phyloP scores from a whole-genome alignment of 2,329 filamentous ascomycete genomes.

The Davidsoniella neocaledoniae region DNA sequence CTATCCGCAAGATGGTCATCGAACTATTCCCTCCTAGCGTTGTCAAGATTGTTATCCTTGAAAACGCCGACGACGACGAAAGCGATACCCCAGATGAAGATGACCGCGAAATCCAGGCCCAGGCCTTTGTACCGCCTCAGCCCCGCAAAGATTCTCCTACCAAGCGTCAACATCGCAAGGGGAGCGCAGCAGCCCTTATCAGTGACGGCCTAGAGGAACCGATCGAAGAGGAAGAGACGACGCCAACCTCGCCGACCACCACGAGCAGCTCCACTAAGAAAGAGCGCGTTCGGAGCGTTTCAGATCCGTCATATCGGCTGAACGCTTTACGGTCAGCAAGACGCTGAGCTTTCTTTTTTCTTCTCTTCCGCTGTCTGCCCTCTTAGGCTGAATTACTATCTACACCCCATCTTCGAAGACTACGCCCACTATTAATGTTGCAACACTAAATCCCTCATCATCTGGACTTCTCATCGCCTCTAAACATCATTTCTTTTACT shows the following conservation, averaged over 20 bases:
- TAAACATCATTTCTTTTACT: too few relatives aligned
- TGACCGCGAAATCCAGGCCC: conserved; percentile 17
- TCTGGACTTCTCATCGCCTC: too few relatives aligned
- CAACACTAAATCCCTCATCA: too few relatives aligned
- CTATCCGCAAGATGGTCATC: conserved; percentile 74
- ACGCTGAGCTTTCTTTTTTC: neutral
- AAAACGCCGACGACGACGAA: conserved; percentile 43
- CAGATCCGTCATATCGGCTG: conserved; percentile 20
- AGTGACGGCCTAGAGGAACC: conserved; percentile 7
- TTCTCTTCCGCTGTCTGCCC: too few relatives aligned
- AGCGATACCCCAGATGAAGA: conserved; percentile 23
- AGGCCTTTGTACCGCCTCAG: neutral
- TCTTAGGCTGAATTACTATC: too few relatives aligned
- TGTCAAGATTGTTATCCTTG: conserved; percentile 67
- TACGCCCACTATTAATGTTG: too few relatives aligned
- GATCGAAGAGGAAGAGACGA: conserved; percentile 20
- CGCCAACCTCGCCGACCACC: too few relatives aligned
- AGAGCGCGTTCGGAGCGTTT: conserved; percentile 40
- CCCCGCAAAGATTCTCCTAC: conserved; percentile 4
- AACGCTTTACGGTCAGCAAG: conserved; percentile 3
- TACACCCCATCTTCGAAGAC: too few relatives aligned
- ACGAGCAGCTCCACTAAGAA: conserved; percentile 21
- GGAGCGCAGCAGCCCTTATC: conserved; percentile 5
- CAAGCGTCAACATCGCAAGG: conserved; percentile 9
- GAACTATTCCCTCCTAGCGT: conserved; percentile 90